phyloP scores from a whole-genome alignment of 2,329 filamentous ascomycete species.

The Venturia carpophila region DNA sequence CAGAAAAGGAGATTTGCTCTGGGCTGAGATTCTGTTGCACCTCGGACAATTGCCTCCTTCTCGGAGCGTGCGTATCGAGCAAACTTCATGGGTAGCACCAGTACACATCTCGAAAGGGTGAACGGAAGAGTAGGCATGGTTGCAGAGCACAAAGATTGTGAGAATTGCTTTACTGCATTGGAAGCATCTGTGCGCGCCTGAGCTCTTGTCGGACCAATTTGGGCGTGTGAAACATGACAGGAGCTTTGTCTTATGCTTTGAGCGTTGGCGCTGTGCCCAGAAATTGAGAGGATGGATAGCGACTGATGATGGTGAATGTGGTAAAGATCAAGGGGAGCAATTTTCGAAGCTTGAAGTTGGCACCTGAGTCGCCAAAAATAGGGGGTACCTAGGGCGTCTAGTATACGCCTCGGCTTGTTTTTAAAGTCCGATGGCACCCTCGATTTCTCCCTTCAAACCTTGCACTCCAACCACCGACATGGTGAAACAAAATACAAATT shows the following conservation, averaged over 20 bases:
- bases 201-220: too few species aligned
- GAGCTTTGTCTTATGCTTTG: too few species aligned
- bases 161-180: too few species aligned
- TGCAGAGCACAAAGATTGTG: neutral
- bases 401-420: neutral
- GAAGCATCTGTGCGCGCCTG: neutral
- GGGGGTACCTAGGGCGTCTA: neutral
- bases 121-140: neutral
- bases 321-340: neutral
- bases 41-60: neutral
- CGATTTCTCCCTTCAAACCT: neutral
- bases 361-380: neutral
- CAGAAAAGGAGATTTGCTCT: neutral
- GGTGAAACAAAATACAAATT: neutral
- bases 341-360: neutral
- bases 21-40: neutral
- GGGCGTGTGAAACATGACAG: too few species aligned
- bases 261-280: too few species aligned
- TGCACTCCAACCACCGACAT: neutral
- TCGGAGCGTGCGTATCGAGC: neutral
- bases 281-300: too few species aligned
- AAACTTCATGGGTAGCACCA: neutral
- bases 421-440: neutral
- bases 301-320: neutral
- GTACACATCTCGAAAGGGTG: neutral